Evolutionary conservation across 73 alveolate genomes (phyloP), one percentile per base, ranked within the genome.

Genomic region (Paramecium pentaurelia): DNA sequence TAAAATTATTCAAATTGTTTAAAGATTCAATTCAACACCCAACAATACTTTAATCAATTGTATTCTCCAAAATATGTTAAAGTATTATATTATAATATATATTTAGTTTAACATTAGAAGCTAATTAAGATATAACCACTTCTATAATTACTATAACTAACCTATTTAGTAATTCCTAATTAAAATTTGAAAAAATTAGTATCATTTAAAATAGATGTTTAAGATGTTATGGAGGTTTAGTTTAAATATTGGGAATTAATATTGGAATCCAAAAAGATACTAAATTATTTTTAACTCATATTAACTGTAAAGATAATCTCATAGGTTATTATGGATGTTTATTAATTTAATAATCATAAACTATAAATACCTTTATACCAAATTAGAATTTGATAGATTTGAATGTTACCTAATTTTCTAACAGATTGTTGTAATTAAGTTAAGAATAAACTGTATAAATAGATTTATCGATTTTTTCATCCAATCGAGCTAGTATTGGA

Each of bases 171-270:
- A 64, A 64, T 64, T 64, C 84, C 20, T 20, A 34, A 4, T 36
- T 73, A 6, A 37, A 73, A 11, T 37, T 73, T n/a, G 87, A 73
- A 16, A 40, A 73, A 30, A 8, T 73, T 1, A 73, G 34, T 73
- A 44, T 73, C 18, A 6, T 11, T n/a, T 37, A 9, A 16, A 73
- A 73, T 38, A 30, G 27, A 37, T 73, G 87, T 73, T 36, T 34
- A 73, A 73, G 87, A 37, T 73, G 87, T 20, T 73, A 73, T 36
- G 87, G 60, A 16, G 87, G 87, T 10, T 38, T 73, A 73, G 5
- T 73, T 12, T 20, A 73, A 38, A 10, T 73, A 20, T 36, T 40
- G 30, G 58, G 60, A 40, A 38, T 73, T 1, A 73, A 20, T 30
- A 37, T 11, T 16, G 34, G 18, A 3, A 18, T 18, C 18, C 8